phyloP scores from a whole-genome alignment of 1,139 yeast species.

The Hyphopichia khmerensis region DNA sequence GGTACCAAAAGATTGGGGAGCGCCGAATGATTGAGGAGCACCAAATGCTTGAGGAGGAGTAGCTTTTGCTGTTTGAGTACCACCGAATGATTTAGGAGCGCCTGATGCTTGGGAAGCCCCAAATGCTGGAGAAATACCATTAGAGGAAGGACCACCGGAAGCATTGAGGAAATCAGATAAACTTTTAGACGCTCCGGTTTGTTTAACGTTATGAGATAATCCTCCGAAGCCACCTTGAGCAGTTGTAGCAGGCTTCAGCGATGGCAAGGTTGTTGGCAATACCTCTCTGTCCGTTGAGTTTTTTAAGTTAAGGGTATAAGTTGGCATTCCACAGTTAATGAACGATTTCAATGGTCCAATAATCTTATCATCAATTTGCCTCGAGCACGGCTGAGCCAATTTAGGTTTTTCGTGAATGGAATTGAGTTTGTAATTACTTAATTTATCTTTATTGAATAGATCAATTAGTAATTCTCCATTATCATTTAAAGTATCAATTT shows the following conservation, averaged over 20 bases:
- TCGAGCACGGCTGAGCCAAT: conserved; percentile 57
- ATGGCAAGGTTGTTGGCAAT: background rate
- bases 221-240: background rate
- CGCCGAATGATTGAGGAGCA: background rate
- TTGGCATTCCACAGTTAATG: conserved; percentile 41
- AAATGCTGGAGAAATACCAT: background rate
- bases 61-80: background rate
- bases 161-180: background rate
- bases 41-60: background rate
- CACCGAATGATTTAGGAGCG: background rate
- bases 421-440: conserved; percentile 41
- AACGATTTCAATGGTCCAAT: conserved; percentile 28
- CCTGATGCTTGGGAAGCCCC: background rate
- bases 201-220: background rate
- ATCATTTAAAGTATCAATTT: conserved; percentile 49
- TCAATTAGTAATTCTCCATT: conserved; percentile 48
- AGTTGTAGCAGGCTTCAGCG: background rate
- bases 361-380: conserved; percentile 51
- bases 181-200: background rate
- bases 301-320: conserved; percentile 21
- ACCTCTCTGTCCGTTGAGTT: conserved; percentile 6
- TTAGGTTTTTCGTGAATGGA: conserved; percentile 48
- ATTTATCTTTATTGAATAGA: conserved; percentile 50
- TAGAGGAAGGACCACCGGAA: too few species aligned
- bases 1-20: background rate